A percentile compares a stretch with the other conserved stretches of the same genome.
Evolutionary conservation across 1,284 basidiomycete genomes (phyloP).

Genomic region (Ganoderma meredithae): DNA sequence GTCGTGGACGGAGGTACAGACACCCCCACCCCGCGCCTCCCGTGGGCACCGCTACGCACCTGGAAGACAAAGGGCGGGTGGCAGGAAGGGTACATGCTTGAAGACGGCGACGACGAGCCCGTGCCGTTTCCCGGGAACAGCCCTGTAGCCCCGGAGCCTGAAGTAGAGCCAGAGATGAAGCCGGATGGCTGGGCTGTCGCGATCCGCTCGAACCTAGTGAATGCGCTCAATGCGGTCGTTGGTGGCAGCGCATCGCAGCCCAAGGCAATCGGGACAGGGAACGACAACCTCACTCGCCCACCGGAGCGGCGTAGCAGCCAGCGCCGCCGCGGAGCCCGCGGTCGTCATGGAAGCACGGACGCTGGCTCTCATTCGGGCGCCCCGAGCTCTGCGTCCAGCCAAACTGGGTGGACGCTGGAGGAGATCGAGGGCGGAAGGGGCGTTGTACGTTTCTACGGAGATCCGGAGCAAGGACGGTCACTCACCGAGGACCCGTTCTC

Average conservation of each 20-base stretch:
- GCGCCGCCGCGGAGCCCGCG: slow-evolving; percentile 8
- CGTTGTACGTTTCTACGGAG: slow-evolving; percentile 29
- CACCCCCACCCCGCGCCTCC: slow-evolving; percentile 16
- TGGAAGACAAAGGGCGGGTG: slow-evolving; percentile 1
- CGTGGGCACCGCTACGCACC: slow-evolving; percentile 33
- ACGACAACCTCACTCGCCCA: slow-evolving; percentile 29
- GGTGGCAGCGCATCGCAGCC: slow-evolving; percentile 23
- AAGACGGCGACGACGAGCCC: slow-evolving; percentile 13
- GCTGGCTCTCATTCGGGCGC: slow-evolving; percentile 22
- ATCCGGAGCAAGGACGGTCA: background rate
- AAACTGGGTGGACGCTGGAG: slow-evolving; percentile 33
- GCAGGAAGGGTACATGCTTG: slow-evolving; percentile 18
- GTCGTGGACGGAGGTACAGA: slow-evolving; percentile 22
- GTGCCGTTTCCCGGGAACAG: slow-evolving; percentile 34
- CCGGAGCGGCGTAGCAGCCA: slow-evolving; percentile 26
- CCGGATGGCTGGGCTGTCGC: slow-evolving; percentile 43
- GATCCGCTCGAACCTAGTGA: slow-evolving; percentile 45
- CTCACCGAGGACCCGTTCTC: slow-evolving; percentile 23
- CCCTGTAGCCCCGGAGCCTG: background rate
- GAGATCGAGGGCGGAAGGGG: slow-evolving; percentile 32
- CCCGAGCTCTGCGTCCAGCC: slow-evolving; percentile 37
- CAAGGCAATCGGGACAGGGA: background rate
- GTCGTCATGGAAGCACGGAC: slow-evolving; percentile 2
- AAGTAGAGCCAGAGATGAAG: background rate
- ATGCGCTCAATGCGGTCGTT: slow-evolving; percentile 45